A percentile compares a stretch with the other conserved stretches of the same genome.
phyloP scores from a whole-genome alignment of 75 land plant species.

The Cunninghamia lanceolata region DNA sequence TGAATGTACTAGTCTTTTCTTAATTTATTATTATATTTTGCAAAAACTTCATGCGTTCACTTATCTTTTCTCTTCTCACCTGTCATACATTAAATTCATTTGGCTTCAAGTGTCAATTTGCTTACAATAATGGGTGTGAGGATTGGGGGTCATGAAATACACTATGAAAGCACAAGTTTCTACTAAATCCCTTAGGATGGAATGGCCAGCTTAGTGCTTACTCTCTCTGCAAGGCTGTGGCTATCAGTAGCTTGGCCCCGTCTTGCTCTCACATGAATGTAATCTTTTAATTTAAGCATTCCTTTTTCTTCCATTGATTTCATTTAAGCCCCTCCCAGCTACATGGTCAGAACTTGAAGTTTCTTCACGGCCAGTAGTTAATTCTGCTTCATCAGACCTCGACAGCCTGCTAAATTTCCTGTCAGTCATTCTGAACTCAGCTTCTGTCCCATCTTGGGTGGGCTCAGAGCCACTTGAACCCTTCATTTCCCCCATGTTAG shows the following conservation, averaged over 20 bases:
- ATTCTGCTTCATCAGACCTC: slow-evolving; percentile 46
- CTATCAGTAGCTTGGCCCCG: no score
- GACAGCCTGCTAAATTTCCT: slow-evolving; percentile 11
- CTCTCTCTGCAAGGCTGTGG: no score
- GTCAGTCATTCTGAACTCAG: slow-evolving; percentile 17
- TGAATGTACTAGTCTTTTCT: no score
- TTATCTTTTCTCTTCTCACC: slow-evolving; percentile 92
- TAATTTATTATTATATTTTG: no score
- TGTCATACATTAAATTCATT: slow-evolving; percentile 13
- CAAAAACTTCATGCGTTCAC: slow-evolving; percentile 86
- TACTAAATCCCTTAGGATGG: no score
- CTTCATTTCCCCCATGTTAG: slow-evolving; percentile 19
- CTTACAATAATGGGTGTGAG: no score
- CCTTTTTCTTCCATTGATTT: slow-evolving; percentile 48
- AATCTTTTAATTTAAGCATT: slow-evolving; percentile 74
- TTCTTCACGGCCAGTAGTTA: slow-evolving; percentile 47
- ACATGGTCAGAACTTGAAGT: slow-evolving; percentile 53
- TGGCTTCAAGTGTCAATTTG: no score
- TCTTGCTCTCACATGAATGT: slow-evolving; percentile 92
- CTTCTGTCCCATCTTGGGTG: slow-evolving; percentile 10
- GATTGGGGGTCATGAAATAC: no score
- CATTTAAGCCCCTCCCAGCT: slow-evolving; percentile 18
- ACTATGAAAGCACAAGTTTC: no score
- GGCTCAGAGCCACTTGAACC: slow-evolving; percentile 12
- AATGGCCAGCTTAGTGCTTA: no score